A percentile compares a stretch with the other conserved stretches of the same genome.
Conservation (phyloP, 345 rosid species). For the rapeseed (Brassica napus) region DNA sequence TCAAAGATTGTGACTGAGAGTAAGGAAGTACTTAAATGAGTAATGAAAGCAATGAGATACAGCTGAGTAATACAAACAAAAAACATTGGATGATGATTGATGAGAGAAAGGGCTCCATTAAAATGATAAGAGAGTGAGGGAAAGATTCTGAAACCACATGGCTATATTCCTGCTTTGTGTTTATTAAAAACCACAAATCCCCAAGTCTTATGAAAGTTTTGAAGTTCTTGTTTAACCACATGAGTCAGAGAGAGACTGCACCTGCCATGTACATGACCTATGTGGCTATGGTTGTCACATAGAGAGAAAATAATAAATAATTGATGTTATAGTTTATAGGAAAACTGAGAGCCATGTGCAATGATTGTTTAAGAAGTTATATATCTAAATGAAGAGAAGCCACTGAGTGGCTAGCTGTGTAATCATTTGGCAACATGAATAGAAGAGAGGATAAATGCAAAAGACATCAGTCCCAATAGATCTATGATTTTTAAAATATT, state of each 20-base stretch:
- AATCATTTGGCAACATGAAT: slow-evolving; percentile 12
- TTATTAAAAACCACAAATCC: slow-evolving; percentile 24
- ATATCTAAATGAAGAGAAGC: neutral
- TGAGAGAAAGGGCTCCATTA: slow-evolving; percentile 26
- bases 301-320: no score
- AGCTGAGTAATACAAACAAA: slow-evolving; percentile 25
- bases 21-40: neutral
- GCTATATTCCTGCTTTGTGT: slow-evolving; percentile 21
- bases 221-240: slow-evolving; percentile 27
- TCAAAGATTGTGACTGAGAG: neutral
- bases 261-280: slow-evolving; percentile 15
- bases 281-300: slow-evolving; percentile 31
- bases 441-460: neutral
- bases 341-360: slow-evolving; percentile 33
- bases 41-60: neutral
- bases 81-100: slow-evolving; percentile 25
- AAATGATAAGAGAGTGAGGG: slow-evolving; percentile 24
- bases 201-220: slow-evolving; percentile 1
- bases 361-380: slow-evolving; percentile 27
- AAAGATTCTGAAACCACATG: slow-evolving; percentile 38
- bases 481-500: no score
- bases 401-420: neutral
- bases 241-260: slow-evolving; percentile 21
- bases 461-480: no score
- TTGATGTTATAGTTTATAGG: neutral